Conservation (phyloP, 345 rosid species). For the Pelargonium nanum region DNA sequence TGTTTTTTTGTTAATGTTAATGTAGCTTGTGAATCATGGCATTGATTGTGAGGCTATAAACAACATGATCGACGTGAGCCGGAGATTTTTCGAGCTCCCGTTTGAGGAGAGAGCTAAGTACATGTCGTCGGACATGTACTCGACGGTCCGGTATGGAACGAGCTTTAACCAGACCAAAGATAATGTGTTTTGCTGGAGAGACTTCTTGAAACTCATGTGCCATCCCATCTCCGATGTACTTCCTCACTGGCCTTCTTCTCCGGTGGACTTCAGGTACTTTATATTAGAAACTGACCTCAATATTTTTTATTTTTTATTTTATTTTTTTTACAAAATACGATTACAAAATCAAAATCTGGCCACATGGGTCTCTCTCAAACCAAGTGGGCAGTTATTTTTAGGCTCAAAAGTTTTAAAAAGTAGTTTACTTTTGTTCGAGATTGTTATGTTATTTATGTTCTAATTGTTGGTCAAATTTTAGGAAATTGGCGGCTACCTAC, state of each 20-base stretch:
- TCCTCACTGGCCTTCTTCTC: conserved; percentile 82
- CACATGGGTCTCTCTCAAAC: background rate
- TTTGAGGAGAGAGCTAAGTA: conserved; percentile 64
- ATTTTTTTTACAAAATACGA: background rate
- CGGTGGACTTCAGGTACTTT: conserved; percentile 55
- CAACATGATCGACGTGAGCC: conserved; percentile 51
- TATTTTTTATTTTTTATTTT: background rate
- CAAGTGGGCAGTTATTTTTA: background rate
- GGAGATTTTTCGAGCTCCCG: conserved; percentile 61
- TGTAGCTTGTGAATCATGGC: conserved; percentile 76
- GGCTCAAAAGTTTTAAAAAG: background rate
- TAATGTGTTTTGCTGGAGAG: conserved; percentile 82
- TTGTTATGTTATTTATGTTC: background rate
- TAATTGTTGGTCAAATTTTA: conserved; percentile 10
- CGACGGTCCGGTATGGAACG: conserved; percentile 76
- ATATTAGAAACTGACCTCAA: background rate
- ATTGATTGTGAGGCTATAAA: conserved; percentile 38
- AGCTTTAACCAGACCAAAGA: conserved; percentile 87
- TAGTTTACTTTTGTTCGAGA: background rate
- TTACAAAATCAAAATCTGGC: background rate
- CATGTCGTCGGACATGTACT: conserved; percentile 63
- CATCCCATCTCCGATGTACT: conserved; percentile 48
- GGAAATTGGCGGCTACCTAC: conserved; percentile 56
- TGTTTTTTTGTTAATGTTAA: background rate
- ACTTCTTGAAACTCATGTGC: conserved; percentile 66